A percentile compares a stretch with the other conserved stretches of the same genome.
These are phyloP conservation scores for Naganishia vishniacii DNA, from an alignment of 768 basidiomycete species.

Conservation along the genomic window DNA sequence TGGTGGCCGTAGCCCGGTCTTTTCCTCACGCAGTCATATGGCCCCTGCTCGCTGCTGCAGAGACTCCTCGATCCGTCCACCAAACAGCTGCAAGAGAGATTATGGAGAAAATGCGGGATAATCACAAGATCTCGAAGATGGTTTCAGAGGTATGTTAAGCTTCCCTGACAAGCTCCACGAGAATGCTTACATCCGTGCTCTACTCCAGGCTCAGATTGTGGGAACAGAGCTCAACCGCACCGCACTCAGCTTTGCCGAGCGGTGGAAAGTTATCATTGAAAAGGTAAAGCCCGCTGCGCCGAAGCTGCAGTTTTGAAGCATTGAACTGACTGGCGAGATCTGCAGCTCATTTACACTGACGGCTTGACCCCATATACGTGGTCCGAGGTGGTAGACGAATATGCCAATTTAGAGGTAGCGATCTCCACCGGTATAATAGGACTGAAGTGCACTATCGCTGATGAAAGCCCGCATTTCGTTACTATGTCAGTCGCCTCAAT, in stretches of 20 bases:
- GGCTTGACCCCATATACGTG: constrained; percentile 22
- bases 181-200: not conserved
- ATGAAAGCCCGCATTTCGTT: too few relatives aligned
- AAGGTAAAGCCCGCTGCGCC: not conserved
- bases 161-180: not conserved
- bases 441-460: not conserved
- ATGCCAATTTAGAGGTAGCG: constrained; percentile 32
- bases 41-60: constrained; percentile 45
- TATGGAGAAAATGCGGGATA: constrained; percentile 36
- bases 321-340: not conserved
- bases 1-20: constrained; percentile 39
- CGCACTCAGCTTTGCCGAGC: constrained; percentile 40
- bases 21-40: constrained; percentile 48
- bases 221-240: constrained; percentile 44
- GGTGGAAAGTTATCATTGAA: constrained; percentile 31
- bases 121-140: constrained; percentile 5
- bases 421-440: too few relatives aligned
- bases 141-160: constrained; percentile 18
- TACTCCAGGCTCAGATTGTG: constrained; percentile 37
- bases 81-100: constrained; percentile 42
- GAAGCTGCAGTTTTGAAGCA: too few relatives aligned
- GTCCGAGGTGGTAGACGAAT: constrained; percentile 36
- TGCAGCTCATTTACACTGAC: constrained; percentile 25
- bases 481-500: constrained; percentile 41
- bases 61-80: constrained; percentile 40